Evolutionary conservation across 805 yeast genomes (phyloP), one percentile per base, ranked within the genome.

Genomic region (Candida arabinofermentans): DNA sequence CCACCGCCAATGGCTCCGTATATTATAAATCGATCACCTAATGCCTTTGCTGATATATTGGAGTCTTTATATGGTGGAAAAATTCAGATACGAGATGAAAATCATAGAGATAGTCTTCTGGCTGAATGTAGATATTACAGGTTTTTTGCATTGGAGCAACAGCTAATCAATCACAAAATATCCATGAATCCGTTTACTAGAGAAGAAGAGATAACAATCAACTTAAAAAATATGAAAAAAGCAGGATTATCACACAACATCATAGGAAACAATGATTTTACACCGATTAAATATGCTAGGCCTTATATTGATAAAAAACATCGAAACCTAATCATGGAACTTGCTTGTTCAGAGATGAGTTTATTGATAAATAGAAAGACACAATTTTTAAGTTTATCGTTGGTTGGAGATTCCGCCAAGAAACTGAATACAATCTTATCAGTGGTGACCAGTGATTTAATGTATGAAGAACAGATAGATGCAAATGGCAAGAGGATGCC

Each of bases 41-140:
- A 54, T 17, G 57, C 77, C 41, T 88, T 81, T 57, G 65, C 57
- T 16, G 81, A 77, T 35, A 53, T 89, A 22, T 40, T 89, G 35
- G 67, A 69, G 21, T 55, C 78, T 2, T 59, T 87, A 21, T 70
- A 73, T 45, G 90, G 90, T 0, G 74, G 77, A 27, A 56, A 64
- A 3, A 50, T 76, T 16, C 17, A 16, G 8, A 64, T 67, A 1
- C 67, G 72, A 41, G 8, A n/a, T 14, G 83, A 79, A 31, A 59
- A 61, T 1, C 85, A 81, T 55, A 69, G 96, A 32, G 58, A 64
- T 8, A 59, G 75, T 13, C 65, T 89, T 43, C 59, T 83, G 8
- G 69, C 69, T 39, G 97, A 89, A 56, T 85, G 95, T 49, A 70
- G 75, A 34, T 89, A 84, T 62, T 89, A 86, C 59, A 69, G 91